A percentile compares a stretch with the other conserved stretches of the same genome.
Conservation (phyloP, 2,329 filamentous ascomycete species). For the Curvularia lunata region DNA sequence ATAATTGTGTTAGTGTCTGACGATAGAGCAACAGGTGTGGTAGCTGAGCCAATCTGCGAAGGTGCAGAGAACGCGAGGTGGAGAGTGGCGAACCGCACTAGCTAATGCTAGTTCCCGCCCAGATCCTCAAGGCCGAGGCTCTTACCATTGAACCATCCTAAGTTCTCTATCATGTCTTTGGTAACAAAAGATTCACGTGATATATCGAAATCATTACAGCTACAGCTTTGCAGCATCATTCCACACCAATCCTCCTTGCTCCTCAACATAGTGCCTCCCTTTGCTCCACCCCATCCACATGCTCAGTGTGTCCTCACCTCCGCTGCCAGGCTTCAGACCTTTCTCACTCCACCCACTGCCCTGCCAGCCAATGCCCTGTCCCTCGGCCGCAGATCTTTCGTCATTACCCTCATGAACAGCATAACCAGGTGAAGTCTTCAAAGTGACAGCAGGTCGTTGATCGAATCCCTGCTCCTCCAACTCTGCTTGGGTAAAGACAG, state of each 20-base stretch:
- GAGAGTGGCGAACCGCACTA: slow-evolving; percentile 13
- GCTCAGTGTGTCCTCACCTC: slow-evolving; percentile 71
- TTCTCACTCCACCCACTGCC: slow-evolving; percentile 71
- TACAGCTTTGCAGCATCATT: slow-evolving; percentile 52
- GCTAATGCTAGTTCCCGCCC: slow-evolving; percentile 6
- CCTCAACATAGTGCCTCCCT: slow-evolving; percentile 73
- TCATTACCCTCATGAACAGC: slow-evolving; percentile 62
- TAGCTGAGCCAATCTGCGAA: neutral
- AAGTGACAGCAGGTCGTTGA: slow-evolving; percentile 71
- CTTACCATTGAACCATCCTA: neutral
- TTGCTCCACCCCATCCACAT: slow-evolving; percentile 80
- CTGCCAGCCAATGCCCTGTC: slow-evolving; percentile 69
- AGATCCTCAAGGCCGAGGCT: slow-evolving; percentile 4
- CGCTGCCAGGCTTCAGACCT: slow-evolving; percentile 69
- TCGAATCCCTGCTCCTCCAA: slow-evolving; percentile 70
- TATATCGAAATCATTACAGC: neutral
- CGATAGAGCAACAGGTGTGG: neutral
- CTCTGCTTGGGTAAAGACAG: slow-evolving; percentile 78
- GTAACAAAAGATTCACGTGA: neutral
- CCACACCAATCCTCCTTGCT: slow-evolving; percentile 44
- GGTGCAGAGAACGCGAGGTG: slow-evolving; percentile 3
- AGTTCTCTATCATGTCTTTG: neutral
- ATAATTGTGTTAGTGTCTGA: neutral
- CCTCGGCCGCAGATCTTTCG: slow-evolving; percentile 52
- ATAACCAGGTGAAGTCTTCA: slow-evolving; percentile 72